A percentile compares a stretch with the other conserved stretches of the same genome.
Evolutionary conservation across 345 rosid species (phyloP).

Genomic region (Eucalyptus dawsonii): DNA sequence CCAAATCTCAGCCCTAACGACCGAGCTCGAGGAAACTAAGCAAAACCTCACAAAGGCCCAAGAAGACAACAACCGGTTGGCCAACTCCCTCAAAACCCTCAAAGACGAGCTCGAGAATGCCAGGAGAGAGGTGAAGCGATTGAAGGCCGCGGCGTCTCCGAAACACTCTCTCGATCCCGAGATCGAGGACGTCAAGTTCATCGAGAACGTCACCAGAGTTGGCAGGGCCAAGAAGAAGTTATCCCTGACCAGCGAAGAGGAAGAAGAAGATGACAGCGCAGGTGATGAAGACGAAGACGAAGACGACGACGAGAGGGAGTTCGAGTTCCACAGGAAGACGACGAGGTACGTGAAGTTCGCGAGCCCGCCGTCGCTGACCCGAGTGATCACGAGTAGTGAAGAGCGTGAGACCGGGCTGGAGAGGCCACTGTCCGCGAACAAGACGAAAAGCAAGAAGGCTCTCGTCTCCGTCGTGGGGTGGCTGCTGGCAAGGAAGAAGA

Average conservation of each 20-base stretch:
- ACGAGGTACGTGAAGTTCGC: constrained; percentile 55
- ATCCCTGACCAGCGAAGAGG: not conserved
- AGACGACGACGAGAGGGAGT: not conserved
- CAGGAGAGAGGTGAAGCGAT: constrained; percentile 24
- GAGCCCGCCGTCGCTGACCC: constrained; percentile 36
- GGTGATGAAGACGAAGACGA: not conserved
- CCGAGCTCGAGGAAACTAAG: constrained; percentile 53
- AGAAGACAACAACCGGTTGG: constrained; percentile 28
- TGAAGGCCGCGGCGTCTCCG: constrained; percentile 6
- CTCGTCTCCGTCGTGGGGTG: constrained; percentile 38
- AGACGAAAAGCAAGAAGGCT: constrained; percentile 17
- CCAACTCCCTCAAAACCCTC: constrained; percentile 14
- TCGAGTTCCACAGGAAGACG: constrained; percentile 37
- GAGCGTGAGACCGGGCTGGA: not conserved
- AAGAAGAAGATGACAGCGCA: not conserved
- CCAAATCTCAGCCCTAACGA: constrained; percentile 8
- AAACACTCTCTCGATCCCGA: constrained; percentile 16
- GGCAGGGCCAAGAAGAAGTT: not conserved
- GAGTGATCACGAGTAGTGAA: constrained; percentile 17
- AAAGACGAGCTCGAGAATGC: constrained; percentile 34
- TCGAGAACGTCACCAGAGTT: constrained; percentile 11
- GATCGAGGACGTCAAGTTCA: constrained; percentile 28
- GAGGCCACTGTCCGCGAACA: constrained; percentile 12
- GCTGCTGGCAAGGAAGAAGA: constrained; percentile 40
- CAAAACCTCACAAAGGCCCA: constrained; percentile 23